These are phyloP conservation scores for Colletotrichum sp. DNA, from an alignment of 2,329 filamentous ascomycete genomes.

Conservation along the genomic window DNA sequence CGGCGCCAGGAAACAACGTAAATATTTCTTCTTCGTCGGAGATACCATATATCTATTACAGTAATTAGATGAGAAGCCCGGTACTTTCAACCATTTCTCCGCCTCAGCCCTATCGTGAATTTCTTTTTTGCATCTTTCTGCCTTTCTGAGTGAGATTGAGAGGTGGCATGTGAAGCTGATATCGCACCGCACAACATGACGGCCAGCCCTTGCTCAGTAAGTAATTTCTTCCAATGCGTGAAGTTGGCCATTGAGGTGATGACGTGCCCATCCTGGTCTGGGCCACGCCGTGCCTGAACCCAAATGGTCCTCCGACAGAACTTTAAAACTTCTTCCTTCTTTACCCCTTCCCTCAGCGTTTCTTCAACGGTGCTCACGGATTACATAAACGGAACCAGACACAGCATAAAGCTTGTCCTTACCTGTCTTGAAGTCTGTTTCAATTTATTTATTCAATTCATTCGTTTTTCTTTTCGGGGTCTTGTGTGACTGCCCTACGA, in stretches of 20 bases:
- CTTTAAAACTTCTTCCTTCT: not conserved
- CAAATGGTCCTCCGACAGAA: not conserved
- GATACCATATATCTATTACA: not conserved
- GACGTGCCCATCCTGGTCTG: not conserved
- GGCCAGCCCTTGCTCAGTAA: not conserved
- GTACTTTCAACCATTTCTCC: no score
- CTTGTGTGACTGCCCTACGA: not conserved
- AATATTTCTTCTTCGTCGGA: not conserved
- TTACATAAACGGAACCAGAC: not conserved
- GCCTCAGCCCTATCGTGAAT: no score
- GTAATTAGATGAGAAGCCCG: not conserved
- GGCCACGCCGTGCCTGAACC: not conserved
- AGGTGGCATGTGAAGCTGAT: not conserved
- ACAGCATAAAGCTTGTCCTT: not conserved
- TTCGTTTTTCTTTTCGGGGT: not conserved
- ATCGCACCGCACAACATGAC: not conserved
- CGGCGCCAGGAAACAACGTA: not conserved
- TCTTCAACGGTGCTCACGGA: not conserved
- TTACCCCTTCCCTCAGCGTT: not conserved
- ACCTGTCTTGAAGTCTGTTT: not conserved
- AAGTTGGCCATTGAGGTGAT: not conserved
- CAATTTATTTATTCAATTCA: not conserved
- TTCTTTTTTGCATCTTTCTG: no score
- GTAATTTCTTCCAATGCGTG: not conserved
- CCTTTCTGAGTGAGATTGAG: not conserved